Evolutionary conservation across 2,329 filamentous ascomycete species (phyloP).

Genomic region (Xylaria sp.): DNA sequence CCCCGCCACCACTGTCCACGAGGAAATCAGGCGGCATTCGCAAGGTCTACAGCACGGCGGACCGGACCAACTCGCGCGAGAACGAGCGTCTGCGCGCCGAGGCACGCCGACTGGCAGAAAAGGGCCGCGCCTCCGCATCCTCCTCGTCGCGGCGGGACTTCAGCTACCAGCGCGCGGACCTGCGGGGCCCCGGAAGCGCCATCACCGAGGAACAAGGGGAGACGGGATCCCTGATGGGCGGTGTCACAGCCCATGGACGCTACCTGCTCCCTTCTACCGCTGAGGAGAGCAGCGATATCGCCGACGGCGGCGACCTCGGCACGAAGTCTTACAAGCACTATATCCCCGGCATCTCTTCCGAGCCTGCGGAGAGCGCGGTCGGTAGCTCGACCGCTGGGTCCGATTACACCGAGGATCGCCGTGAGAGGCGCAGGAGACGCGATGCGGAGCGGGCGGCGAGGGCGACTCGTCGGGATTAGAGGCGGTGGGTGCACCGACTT

Average conservation of each 20-base stretch:
- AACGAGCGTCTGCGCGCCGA: slow-evolving; percentile 66
- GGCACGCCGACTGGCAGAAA: slow-evolving; percentile 64
- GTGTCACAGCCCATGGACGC: slow-evolving; percentile 25
- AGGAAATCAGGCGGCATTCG: slow-evolving; percentile 60
- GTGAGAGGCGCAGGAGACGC: slow-evolving; percentile 57
- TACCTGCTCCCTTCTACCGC: slow-evolving; percentile 48
- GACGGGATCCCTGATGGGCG: slow-evolving; percentile 35
- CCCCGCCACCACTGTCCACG: background rate
- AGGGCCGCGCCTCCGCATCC: slow-evolving; percentile 54
- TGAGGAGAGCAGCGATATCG: slow-evolving; percentile 52
- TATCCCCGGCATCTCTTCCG: slow-evolving; percentile 61
- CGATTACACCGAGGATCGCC: slow-evolving; percentile 57
- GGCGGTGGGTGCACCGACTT: background rate
- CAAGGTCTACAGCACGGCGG: slow-evolving; percentile 70
- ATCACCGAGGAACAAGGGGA: slow-evolving; percentile 48
- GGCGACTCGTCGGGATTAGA: slow-evolving; percentile 7
- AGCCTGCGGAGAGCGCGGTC: slow-evolving; percentile 18
- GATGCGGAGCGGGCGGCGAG: slow-evolving; percentile 41
- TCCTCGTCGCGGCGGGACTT: slow-evolving; percentile 58
- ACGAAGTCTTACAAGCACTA: slow-evolving; percentile 68
- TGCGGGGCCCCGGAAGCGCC: slow-evolving; percentile 54
- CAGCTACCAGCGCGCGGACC: slow-evolving; percentile 63
- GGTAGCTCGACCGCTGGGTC: slow-evolving; percentile 43
- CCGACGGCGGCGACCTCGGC: slow-evolving; percentile 59
- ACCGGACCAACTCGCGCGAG: slow-evolving; percentile 63